phyloP scores from a whole-genome alignment of 2,329 filamentous ascomycete genomes.

The Penicillium crustosum region DNA sequence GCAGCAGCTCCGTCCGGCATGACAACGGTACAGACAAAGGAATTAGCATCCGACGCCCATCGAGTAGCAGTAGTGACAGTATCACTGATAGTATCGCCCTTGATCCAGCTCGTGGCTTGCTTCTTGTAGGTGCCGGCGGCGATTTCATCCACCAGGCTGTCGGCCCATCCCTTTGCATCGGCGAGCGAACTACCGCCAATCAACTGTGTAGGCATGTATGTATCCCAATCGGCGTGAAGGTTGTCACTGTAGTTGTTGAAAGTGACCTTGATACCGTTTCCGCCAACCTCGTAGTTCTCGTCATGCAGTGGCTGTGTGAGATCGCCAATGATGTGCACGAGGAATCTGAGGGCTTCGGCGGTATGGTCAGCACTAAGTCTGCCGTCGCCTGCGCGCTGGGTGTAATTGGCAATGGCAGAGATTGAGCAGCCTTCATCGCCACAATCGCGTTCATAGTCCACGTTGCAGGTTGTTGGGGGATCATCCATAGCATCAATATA shows the following conservation, averaged over 20 bases:
- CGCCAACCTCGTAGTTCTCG: constrained; percentile 62
- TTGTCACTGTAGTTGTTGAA: constrained; percentile 62
- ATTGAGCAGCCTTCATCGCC: constrained; percentile 52
- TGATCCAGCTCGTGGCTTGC: constrained; percentile 56
- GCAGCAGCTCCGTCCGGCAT: constrained; percentile 59
- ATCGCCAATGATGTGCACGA: constrained; percentile 63
- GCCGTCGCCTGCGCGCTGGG: constrained; percentile 17
- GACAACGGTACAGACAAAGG: constrained; percentile 64
- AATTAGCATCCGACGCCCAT: constrained; percentile 68
- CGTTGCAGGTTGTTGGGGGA: constrained; percentile 50
- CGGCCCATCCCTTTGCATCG: constrained; percentile 26
- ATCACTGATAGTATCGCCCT: constrained; percentile 57
- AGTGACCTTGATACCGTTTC: constrained; percentile 65
- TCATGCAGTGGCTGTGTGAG: constrained; percentile 69
- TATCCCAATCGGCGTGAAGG: constrained; percentile 73
- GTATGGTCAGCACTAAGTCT: constrained; percentile 38
- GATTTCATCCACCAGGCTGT: constrained; percentile 24
- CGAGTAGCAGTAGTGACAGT: constrained; percentile 56
- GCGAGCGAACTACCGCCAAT: constrained; percentile 54
- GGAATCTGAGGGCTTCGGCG: constrained; percentile 50
- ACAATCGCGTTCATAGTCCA: constrained; percentile 55
- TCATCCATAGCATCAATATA: constrained; percentile 54
- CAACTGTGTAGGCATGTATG: constrained; percentile 65
- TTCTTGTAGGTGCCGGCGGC: constrained; percentile 45
- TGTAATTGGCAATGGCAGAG: constrained; percentile 55